Conservation (phyloP, 2,329 filamentous ascomycete species). For the Aspergillus quadrilineatus region DNA sequence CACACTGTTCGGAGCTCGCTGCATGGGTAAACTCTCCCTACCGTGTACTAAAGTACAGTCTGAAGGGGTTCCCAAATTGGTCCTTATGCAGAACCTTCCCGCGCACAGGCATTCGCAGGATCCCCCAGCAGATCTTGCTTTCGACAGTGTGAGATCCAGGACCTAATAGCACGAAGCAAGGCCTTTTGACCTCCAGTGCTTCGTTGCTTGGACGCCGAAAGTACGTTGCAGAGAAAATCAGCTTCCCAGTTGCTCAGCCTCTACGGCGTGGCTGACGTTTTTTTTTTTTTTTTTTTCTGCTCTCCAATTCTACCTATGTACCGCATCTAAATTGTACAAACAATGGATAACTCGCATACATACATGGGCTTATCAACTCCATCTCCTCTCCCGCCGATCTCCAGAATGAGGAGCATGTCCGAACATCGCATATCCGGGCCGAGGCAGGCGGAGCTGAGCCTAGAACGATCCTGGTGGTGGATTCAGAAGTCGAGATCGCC, state of each 20-base stretch:
- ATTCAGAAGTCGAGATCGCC: constrained; percentile 20
- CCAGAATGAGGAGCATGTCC: not conserved
- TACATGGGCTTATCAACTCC: not conserved
- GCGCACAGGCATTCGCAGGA: constrained; percentile 19
- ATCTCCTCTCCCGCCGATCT: not conserved
- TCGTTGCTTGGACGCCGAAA: constrained; percentile 8
- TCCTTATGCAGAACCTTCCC: constrained; percentile 23
- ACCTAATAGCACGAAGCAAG: constrained; percentile 35
- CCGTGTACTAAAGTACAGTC: constrained; percentile 19
- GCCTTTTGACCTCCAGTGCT: constrained; percentile 16
- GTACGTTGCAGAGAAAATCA: constrained; percentile 17
- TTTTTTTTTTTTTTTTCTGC: not conserved
- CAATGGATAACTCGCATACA: not conserved
- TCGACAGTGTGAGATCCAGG: constrained; percentile 20
- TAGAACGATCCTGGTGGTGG: constrained; percentile 12
- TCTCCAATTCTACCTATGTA: not conserved
- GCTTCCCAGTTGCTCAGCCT: constrained; percentile 18
- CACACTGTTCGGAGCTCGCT: not conserved
- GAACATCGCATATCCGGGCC: not conserved
- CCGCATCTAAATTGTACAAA: not conserved
- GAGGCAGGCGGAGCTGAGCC: constrained; percentile 14
- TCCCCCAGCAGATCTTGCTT: constrained; percentile 21
- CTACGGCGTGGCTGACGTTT: not conserved
- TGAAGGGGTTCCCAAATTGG: constrained; percentile 10
- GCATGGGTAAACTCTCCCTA: constrained; percentile 1